Conservation (phyloP, 352 stramenopile genomes). For the Blastocystis sp. region DNA sequence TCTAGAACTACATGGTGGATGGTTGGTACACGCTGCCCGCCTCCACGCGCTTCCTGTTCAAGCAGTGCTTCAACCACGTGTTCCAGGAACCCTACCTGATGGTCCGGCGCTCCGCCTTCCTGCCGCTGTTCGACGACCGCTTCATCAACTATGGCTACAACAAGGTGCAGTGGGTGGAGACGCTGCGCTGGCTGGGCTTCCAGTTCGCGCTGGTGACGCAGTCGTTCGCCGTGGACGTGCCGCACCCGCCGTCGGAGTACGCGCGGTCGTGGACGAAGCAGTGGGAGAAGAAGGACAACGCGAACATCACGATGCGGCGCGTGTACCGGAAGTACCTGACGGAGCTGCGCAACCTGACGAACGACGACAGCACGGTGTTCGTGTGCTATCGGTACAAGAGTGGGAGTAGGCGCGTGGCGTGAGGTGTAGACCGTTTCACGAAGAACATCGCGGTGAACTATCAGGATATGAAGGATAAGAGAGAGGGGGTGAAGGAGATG, state of each 20-base stretch:
- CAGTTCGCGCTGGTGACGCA: constrained; percentile 20
- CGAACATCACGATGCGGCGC: constrained; percentile 23
- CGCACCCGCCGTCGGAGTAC: constrained; percentile 44
- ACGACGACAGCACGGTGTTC: constrained; percentile 33
- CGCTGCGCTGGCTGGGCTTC: constrained; percentile 59
- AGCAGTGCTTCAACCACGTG: constrained; percentile 60
- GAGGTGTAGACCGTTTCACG: constrained; percentile 17
- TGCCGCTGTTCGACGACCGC: constrained; percentile 66
- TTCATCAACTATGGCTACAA: constrained; percentile 70
- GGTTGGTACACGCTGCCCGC: constrained; percentile 28
- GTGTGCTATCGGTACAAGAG: constrained; percentile 43
- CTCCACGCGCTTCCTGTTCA: constrained; percentile 9
- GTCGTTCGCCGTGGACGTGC: constrained; percentile 61
- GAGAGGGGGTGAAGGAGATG: not conserved
- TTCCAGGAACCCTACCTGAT: constrained; percentile 64
- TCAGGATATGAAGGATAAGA: constrained; percentile 36
- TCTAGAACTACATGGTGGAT: constrained; percentile 67
- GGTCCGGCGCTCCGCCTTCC: constrained; percentile 19
- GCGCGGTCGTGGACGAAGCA: constrained; percentile 1
- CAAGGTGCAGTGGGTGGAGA: constrained; percentile 64
- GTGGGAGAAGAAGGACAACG: constrained; percentile 14
- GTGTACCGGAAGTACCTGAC: constrained; percentile 30
- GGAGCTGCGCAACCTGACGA: not conserved
- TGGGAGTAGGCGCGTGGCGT: not conserved
- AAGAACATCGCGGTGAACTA: constrained; percentile 43